A percentile compares a stretch with the other conserved stretches of the same genome.
Evolutionary conservation across 2,329 filamentous ascomycete species (phyloP).

Genomic region (Xylaria sp.): DNA sequence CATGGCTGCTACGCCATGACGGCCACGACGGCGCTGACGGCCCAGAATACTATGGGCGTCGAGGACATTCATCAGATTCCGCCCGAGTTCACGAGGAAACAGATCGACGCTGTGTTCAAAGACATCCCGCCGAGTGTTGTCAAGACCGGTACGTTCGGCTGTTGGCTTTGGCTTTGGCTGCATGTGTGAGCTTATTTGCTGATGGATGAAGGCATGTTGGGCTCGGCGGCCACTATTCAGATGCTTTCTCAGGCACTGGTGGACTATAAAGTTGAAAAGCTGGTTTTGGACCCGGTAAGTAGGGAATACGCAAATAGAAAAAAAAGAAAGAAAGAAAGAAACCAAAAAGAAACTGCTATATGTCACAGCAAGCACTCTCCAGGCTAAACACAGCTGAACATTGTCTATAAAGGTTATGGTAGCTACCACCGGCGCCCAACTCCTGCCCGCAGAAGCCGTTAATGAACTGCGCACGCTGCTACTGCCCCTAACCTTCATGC

Average conservation of each 20-base stretch:
- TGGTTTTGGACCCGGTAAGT: constrained; percentile 80
- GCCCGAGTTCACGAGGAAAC: constrained; percentile 79
- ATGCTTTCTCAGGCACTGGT: constrained; percentile 73
- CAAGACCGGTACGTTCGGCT: constrained; percentile 76
- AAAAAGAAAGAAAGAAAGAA: neutral
- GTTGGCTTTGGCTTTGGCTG: neutral
- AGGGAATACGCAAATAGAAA: neutral
- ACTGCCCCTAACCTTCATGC: constrained; percentile 68
- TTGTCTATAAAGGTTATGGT: constrained; percentile 80
- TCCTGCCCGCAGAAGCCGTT: constrained; percentile 74
- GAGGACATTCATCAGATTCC: constrained; percentile 83
- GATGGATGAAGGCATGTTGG: constrained; percentile 76
- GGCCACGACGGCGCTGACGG: constrained; percentile 93
- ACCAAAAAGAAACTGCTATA: neutral
- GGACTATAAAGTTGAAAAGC: constrained; percentile 64
- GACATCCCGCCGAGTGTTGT: constrained; percentile 91
- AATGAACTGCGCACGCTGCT: constrained; percentile 67
- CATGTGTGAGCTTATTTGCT: neutral
- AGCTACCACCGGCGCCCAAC: constrained; percentile 77
- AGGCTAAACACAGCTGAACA: constrained; percentile 8
- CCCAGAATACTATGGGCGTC: constrained; percentile 90
- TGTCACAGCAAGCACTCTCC: neutral
- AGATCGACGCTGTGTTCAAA: constrained; percentile 84
- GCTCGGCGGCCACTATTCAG: constrained; percentile 74
- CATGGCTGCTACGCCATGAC: constrained; percentile 97